Percentiles rank a stretch among this genome's conserved stretches.
Evolutionary conservation across 352 stramenopile species (phyloP).

Genomic region (Pythium utonaiense): DNA sequence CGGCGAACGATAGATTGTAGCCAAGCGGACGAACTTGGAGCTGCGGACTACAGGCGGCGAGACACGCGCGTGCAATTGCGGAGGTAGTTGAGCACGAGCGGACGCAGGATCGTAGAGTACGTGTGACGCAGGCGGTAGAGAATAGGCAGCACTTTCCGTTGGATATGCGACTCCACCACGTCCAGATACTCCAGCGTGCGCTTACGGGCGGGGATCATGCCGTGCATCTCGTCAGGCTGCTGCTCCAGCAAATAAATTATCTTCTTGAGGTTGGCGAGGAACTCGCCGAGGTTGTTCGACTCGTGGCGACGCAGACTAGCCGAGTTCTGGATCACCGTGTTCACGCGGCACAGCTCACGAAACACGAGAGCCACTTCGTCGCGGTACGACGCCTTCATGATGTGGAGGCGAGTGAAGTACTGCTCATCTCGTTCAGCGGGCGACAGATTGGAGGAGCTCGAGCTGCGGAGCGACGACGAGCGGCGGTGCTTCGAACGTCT

Average conservation of each 20-base stretch:
- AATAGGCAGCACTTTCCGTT: constrained; percentile 81
- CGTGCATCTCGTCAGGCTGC: constrained; percentile 63
- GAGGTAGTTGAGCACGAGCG: constrained; percentile 77
- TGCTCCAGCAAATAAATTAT: constrained; percentile 89
- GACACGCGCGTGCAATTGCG: constrained; percentile 60
- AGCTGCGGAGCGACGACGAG: constrained; percentile 7
- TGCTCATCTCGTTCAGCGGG: constrained; percentile 36
- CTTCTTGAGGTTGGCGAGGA: constrained; percentile 84
- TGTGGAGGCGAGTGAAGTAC: constrained; percentile 65
- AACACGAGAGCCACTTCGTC: constrained; percentile 81
- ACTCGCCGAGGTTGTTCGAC: constrained; percentile 79
- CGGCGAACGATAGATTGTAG: too few relatives aligned
- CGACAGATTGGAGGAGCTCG: constrained; percentile 9
- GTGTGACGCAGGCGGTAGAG: constrained; percentile 70
- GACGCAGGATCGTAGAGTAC: constrained; percentile 74
- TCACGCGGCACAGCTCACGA: constrained; percentile 74
- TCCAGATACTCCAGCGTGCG: constrained; percentile 75
- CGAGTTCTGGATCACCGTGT: constrained; percentile 77
- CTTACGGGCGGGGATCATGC: constrained; percentile 72
- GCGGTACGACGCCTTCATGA: constrained; percentile 73
- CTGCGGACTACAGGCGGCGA: constrained; percentile 31
- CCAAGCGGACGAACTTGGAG: not conserved
- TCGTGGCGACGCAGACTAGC: constrained; percentile 68
- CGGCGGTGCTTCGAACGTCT: constrained; percentile 16
- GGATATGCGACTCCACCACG: constrained; percentile 80